These are phyloP conservation scores for Melaleuca quinquenervia DNA, from an alignment of 345 rosid genomes.

Conservation along the genomic window DNA sequence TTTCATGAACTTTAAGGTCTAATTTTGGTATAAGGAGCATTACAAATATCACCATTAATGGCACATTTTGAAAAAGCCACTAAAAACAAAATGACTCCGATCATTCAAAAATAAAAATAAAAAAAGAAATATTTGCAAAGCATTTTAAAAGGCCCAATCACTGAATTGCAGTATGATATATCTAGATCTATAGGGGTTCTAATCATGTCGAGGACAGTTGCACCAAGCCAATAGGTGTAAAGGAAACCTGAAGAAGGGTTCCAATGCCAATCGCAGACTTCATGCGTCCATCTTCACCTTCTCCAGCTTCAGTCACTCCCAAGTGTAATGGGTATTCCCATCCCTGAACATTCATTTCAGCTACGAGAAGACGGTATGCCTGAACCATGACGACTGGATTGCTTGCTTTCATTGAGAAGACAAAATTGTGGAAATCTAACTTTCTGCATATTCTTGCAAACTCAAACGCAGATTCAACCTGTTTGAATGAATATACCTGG, in stretches of 20 bases:
- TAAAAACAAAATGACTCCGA: background rate
- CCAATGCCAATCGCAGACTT: slow-evolving; percentile 98
- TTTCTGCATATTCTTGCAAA: slow-evolving; percentile 93
- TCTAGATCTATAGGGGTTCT: background rate
- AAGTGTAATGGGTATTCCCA: slow-evolving; percentile 98
- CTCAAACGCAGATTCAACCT: slow-evolving; percentile 99
- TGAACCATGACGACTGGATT: slow-evolving; percentile 98
- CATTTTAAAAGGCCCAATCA: background rate
- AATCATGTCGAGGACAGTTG: background rate
- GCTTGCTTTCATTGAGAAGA: slow-evolving; percentile 99
- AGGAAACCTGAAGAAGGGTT: slow-evolving; percentile 80
- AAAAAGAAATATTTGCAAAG: background rate
- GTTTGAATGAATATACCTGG: slow-evolving; percentile 11
- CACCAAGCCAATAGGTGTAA: background rate
- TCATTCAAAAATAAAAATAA: background rate
- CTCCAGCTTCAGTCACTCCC: slow-evolving; percentile 99
- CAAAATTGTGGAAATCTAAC: slow-evolving; percentile 90
- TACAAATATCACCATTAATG: background rate
- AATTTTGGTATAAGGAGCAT: background rate
- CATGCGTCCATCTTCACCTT: slow-evolving; percentile 99
- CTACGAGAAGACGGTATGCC: slow-evolving; percentile 86
- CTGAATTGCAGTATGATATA: background rate
- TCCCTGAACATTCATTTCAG: slow-evolving; percentile 93
- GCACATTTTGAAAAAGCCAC: background rate
- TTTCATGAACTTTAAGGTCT: background rate